Percentiles rank a stretch among this genome's conserved stretches.
phyloP scores from a whole-genome alignment of 2,329 filamentous ascomycete genomes.

The Exophiala sideris region DNA sequence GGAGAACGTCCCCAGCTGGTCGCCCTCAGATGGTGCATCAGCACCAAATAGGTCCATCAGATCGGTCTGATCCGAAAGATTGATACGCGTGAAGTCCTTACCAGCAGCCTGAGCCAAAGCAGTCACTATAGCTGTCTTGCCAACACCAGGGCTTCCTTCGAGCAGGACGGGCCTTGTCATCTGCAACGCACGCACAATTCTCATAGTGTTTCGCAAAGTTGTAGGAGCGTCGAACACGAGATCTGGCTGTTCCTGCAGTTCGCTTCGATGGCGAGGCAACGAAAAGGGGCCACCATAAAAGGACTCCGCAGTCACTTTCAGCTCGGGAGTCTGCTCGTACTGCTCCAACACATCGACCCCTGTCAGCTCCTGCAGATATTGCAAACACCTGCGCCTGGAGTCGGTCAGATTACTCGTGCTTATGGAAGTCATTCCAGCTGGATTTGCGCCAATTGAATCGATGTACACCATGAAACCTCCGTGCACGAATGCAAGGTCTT shows the following conservation, averaged over 20 bases:
- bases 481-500: conserved; percentile 62
- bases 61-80: conserved; percentile 96
- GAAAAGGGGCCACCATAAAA: conserved; percentile 69
- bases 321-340: conserved; percentile 62
- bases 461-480: conserved; percentile 95
- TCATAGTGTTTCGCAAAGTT: conserved; percentile 83
- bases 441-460: conserved; percentile 91
- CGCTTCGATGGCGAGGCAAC: conserved; percentile 43
- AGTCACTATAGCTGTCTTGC: conserved; percentile 89
- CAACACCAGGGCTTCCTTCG: conserved; percentile 95
- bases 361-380: conserved; percentile 67
- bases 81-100: conserved; percentile 84
- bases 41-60: conserved; percentile 96
- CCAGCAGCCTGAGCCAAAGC: conserved; percentile 78
- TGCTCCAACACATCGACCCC: conserved; percentile 59
- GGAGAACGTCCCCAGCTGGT: conserved; percentile 81
- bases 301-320: conserved; percentile 56
- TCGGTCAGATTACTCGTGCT: conserved; percentile 65
- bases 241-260: conserved; percentile 52
- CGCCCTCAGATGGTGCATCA: conserved; percentile 92
- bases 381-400: conserved; percentile 70
- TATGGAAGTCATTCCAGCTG: conserved; percentile 77
- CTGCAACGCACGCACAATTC: conserved; percentile 83
- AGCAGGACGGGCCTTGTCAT: conserved; percentile 87
- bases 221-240: conserved; percentile 88